Percentiles rank a stretch among this genome's conserved stretches.
These are phyloP conservation scores for Hebeloma cylindrosporum DNA, from an alignment of 768 basidiomycete species.

Conservation along the genomic window DNA sequence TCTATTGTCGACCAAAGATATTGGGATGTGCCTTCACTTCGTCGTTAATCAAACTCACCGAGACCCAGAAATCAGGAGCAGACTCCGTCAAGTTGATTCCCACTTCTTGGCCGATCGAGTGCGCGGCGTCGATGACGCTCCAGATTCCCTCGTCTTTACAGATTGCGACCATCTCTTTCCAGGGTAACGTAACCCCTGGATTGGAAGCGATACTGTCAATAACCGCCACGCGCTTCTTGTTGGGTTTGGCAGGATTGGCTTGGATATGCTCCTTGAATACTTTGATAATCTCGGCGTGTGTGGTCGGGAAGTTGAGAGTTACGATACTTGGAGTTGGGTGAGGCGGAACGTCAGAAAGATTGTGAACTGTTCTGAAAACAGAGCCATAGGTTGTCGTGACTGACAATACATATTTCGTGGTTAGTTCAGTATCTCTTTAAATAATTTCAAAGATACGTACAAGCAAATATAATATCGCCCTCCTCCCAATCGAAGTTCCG, in stretches of 20 bases:
- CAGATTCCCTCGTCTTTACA: conserved; percentile 63
- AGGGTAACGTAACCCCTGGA: conserved; percentile 72
- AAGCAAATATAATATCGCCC: conserved; percentile 64
- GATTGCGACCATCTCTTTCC: conserved; percentile 69
- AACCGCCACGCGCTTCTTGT: conserved; percentile 59
- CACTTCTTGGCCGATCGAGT: conserved; percentile 76
- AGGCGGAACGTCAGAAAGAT: conserved; percentile 55
- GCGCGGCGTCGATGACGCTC: conserved; percentile 79
- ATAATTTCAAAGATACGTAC: conserved; percentile 36
- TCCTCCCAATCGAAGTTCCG: conserved; percentile 66
- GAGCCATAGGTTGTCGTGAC: conserved; percentile 53
- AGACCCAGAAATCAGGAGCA: conserved; percentile 77
- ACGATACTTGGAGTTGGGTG: conserved; percentile 53
- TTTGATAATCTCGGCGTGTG: conserved; percentile 54
- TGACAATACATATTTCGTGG: conserved; percentile 10
- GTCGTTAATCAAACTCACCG: conserved; percentile 44
- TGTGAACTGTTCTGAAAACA: conserved; percentile 48
- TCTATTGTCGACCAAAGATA: conserved; percentile 36
- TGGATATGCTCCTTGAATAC: conserved; percentile 40
- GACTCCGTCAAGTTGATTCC: conserved; percentile 56
- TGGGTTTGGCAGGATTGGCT: conserved; percentile 37
- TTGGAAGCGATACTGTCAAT: conserved; percentile 66
- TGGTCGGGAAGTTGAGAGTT: conserved; percentile 53
- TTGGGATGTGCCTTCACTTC: neutral
- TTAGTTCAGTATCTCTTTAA: conserved; percentile 11